These are phyloP conservation scores for Yamadazyma paraphyllophila DNA, from an alignment of 805 yeast species.

Conservation along the genomic window DNA sequence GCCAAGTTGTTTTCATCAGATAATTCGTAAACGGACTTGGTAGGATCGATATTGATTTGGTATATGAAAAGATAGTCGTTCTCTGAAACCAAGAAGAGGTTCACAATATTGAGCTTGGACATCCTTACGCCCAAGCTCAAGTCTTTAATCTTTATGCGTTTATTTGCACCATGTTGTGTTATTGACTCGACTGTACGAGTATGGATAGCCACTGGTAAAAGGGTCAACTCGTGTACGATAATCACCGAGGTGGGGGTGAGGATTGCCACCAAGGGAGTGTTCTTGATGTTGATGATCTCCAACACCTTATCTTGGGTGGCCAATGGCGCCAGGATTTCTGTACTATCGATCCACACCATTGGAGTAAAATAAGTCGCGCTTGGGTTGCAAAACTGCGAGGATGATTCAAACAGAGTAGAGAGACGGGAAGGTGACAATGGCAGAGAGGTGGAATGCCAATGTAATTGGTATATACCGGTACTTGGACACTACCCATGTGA, in stretches of 20 bases:
- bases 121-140: conserved; percentile 17
- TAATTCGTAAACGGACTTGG: conserved; percentile 32
- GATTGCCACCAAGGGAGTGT: conserved; percentile 27
- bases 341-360: conserved; percentile 37
- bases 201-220: conserved; percentile 47
- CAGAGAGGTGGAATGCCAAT: too few species aligned
- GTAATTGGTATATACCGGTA: too few species aligned
- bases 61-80: conserved; percentile 42
- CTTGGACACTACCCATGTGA: too few species aligned
- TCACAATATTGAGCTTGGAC: conserved; percentile 16
- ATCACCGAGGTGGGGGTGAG: conserved; percentile 29
- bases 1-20: conserved; percentile 20
- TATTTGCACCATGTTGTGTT: conserved; percentile 47
- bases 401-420: too few species aligned
- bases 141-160: conserved; percentile 37
- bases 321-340: conserved; percentile 25
- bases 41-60: conserved; percentile 31
- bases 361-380: not conserved
- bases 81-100: conserved; percentile 42
- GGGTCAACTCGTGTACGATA: conserved; percentile 29
- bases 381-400: not conserved
- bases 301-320: conserved; percentile 19
- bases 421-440: too few species aligned
- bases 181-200: conserved; percentile 44
- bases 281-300: conserved; percentile 20